Base-by-base conservation (phyloP, 2,329 filamentous ascomycete species). In the Colletotrichum chrysophilum region DNA sequence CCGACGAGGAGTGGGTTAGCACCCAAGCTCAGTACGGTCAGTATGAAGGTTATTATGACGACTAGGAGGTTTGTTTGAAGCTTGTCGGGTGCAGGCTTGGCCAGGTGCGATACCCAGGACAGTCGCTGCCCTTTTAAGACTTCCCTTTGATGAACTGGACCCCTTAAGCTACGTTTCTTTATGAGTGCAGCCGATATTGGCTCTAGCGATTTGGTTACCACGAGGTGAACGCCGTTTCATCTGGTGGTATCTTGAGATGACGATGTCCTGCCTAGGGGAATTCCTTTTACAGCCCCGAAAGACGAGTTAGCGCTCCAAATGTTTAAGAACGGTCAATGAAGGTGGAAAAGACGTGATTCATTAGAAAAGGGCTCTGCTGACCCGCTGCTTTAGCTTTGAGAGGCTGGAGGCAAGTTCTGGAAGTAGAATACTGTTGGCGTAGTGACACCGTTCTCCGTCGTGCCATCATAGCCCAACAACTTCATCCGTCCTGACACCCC, bases 1-100 rank as follows among this genome's bases (percentile, higher is more conserved):
- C 89, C 21, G 91, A 87, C 78, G 90, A 92, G 81, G 91, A 93
- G 80, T 93, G 87, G 86, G 88, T 93, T 66, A 91, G 89, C 79
- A 93, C 92, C 16, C 92, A 93, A 83, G 88, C 89, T 70, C 87
- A 92, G 80, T 86, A 89, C 78, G 91, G 91, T 5, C 84, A 83
- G n/a, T 91, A 91, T 80, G 88, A 92, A 77, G 87, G 86, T 58
- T 87, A 88, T 78, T 90, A 89, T 81, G 89, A 90, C 72, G 88
- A 90, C 58, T 82, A 68, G 21, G 52, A 34, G 16, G 12, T 18
- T 52, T 52, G 43, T 52, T 52, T 52, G 43, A 32, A 66, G n/a
- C 18, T 26, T 38, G 58, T 34, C 10, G 58, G 30, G 30, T 21
- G 58, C 10, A 21, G 7, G 3, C 4, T 26, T 21, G 34, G 21